These are phyloP conservation scores for Candolleomyces aberdarensis DNA, from an alignment of 768 basidiomycete genomes.

Conservation along the genomic window DNA sequence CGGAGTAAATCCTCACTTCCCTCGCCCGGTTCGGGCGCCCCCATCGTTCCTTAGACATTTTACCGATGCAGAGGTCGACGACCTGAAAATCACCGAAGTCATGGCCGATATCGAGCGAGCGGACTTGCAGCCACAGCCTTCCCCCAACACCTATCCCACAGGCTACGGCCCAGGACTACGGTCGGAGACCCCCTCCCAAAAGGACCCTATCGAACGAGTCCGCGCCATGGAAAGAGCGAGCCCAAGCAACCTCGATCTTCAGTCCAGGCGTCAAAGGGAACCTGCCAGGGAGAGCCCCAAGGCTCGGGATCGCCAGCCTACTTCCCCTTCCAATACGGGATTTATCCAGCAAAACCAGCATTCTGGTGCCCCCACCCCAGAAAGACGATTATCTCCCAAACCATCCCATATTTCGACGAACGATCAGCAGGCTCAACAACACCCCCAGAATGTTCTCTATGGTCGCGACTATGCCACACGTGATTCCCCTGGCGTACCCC, in stretches of 20 bases:
- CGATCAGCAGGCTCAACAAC: conserved; percentile 38
- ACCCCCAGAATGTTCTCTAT: conserved; percentile 32
- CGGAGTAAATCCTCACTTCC: conserved; percentile 45
- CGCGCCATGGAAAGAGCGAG: conserved; percentile 51
- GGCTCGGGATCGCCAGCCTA: conserved; percentile 41
- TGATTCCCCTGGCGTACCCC: conserved; percentile 36
- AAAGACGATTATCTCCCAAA: conserved; percentile 46
- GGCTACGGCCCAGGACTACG: conserved; percentile 24
- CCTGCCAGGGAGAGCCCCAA: conserved; percentile 47
- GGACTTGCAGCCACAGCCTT: conserved; percentile 46
- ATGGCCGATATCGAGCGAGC: conserved; percentile 71
- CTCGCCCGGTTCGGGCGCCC: conserved; percentile 60
- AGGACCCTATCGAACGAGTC: conserved; percentile 55
- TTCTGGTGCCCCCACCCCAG: conserved; percentile 46
- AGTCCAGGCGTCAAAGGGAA: conserved; percentile 36
- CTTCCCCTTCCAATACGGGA: conserved; percentile 31
- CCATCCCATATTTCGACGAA: conserved; percentile 48
- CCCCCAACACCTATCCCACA: conserved; percentile 27
- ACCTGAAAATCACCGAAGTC: conserved; percentile 68
- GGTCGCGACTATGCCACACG: conserved; percentile 43
- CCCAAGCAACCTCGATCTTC: conserved; percentile 51
- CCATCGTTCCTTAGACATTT: conserved; percentile 57
- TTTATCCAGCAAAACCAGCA: conserved; percentile 27
- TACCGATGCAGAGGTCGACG: conserved; percentile 52
- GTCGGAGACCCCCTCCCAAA: conserved; percentile 34